Base-by-base conservation (phyloP, 2,329 filamentous ascomycete species). In the Claviceps maximensis region DNA sequence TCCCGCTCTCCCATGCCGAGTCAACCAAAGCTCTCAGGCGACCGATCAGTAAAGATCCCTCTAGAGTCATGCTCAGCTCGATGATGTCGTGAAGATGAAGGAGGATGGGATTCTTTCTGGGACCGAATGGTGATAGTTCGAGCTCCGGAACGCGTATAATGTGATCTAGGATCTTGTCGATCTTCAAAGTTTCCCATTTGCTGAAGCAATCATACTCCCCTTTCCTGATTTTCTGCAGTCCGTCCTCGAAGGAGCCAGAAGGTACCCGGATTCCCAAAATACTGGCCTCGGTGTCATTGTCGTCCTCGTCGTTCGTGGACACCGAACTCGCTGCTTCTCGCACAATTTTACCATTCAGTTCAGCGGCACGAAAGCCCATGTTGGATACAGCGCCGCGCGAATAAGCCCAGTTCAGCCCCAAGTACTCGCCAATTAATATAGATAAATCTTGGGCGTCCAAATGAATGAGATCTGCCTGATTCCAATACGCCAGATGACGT, bases 71-170 rank as follows among this genome's bases (percentile, higher is more conserved):
- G 60, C 77, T 80, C 9, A 98, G 74, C 57, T 94, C 87, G 51
- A 86, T 82, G 61, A 89, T 86, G 64, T 97, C 88, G 63, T 86
- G 80, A 13, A 95, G 71, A 60, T 88, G 88, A 41, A 94, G 74
- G 54, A 97, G 83, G 8, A 89, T 75, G 25, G 74, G 75, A 23
- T 65, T 74, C 25, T 21, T 49, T n/a, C 23, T 10, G 63, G 61
- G 63, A 59, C 63, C 61, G 7, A 58, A 47, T 29, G 58, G 59
- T 29, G 58, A 59, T 21, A 65, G 58, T 53, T 67, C 70, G 21
- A 62, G 53, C 27, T 75, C 68, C 4, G 74, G 71, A 2, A 75
- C 71, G 46, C 69, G 67, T 27, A 83, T 67, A n/a, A 86, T 67
- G 47, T 76, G 71, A 47, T 82, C 78, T 44, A 86, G 59, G 7